Conservation (phyloP, 106 monocot genomes). For the Dendrobium huoshanense region DNA sequence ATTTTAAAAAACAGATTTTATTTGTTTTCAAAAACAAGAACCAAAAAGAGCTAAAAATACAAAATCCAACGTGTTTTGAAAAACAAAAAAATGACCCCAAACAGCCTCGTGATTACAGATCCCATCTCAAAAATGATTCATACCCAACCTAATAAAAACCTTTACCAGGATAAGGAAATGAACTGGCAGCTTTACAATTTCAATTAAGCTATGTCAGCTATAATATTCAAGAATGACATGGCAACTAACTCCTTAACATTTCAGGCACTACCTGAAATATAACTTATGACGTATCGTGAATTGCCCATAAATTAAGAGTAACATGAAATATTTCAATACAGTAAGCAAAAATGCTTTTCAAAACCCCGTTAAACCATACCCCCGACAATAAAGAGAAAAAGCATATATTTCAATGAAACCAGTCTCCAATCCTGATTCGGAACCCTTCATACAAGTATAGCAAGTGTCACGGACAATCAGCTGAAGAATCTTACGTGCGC, state of each 20-base stretch:
- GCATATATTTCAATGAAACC: neutral
- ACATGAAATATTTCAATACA: neutral
- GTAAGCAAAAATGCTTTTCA: neutral
- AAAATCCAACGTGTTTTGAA: no score
- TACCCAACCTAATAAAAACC: neutral
- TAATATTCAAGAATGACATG: neutral
- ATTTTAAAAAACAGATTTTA: no score
- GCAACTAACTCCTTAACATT: neutral
- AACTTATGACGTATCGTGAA: neutral
- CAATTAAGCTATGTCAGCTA: neutral
- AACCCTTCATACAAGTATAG: neutral
- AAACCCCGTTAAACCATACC: neutral
- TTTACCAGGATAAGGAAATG: no score
- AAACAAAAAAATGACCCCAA: no score
- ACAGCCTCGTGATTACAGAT: neutral
- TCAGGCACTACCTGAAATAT: neutral
- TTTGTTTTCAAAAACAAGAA: no score
- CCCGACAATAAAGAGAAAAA: neutral
- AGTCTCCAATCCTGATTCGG: neutral
- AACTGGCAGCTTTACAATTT: no score
- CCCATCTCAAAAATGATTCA: neutral
- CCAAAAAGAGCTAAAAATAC: no score
- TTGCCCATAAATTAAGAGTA: neutral
- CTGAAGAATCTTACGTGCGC: constrained; percentile 17
- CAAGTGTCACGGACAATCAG: neutral